Base-by-base conservation (phyloP, 345 rosid species). In the Eutrema japonicum region DNA sequence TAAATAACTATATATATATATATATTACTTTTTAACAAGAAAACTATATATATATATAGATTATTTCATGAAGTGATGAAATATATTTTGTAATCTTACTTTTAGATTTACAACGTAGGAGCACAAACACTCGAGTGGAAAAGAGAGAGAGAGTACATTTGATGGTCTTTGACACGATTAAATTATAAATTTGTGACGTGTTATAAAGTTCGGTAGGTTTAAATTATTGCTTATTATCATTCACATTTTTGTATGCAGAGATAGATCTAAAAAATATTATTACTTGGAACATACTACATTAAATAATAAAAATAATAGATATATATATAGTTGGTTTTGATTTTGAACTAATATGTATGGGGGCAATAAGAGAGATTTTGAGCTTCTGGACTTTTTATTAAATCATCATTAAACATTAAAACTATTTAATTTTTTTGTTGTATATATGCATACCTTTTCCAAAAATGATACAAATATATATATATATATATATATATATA, bases 1-100 rank as follows among this genome's bases (percentile, higher is more conserved):
- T 50, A 61, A 40, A 16, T 47, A 37, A 18, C 22, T 10, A 59
- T 60, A 51, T 38, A 62, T 10, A 59, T 60, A 51, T 38, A 62
- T 49, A 57, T 11, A 37, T 2, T 49, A 29, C 22, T 18, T 18
- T 18, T 18, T 18, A 18, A 18, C 22, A 18, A 18, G 22, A 18
- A 18, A 18, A 18, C 29, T 47, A 37, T 10, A 59, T 60, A 51
- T 38, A 32, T 7, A 32, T 57, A 29, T 49, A 57, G 12, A 37
- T 2, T 49, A 29, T 26, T 14, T 6, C 40, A 18, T 61, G 59
- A 38, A 40, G 45, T 11, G 42, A 60, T 61, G 37, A 41, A 18
- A 71, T 52, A 16, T 58, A 10, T 8, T 45, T 35, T 42, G 47
- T 7, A 22, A 26, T 48, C 33, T 46, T 43, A 29, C 8, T 46